These are phyloP conservation scores for Gossypium lobatum DNA, from an alignment of 441 rosid species.

Conservation along the genomic window DNA sequence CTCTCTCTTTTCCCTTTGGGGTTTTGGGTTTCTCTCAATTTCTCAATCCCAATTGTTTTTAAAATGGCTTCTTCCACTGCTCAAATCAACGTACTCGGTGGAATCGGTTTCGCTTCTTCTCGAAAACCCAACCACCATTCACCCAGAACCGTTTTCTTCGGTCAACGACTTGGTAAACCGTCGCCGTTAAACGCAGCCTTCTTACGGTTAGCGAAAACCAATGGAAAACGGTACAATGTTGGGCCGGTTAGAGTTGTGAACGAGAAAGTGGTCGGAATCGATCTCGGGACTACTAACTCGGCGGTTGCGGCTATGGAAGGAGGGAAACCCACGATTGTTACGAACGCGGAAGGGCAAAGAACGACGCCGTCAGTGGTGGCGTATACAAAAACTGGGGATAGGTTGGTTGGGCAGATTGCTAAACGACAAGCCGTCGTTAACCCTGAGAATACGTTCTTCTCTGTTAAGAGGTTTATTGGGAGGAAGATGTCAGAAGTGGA, in stretches of 20 bases:
- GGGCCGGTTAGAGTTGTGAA: constrained; percentile 56
- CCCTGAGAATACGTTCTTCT: constrained; percentile 87
- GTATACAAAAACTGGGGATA: constrained; percentile 74
- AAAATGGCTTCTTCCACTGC: constrained; percentile 59
- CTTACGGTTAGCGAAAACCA: constrained; percentile 21
- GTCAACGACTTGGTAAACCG: constrained; percentile 31
- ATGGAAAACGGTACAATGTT: constrained; percentile 21
- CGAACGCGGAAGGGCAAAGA: constrained; percentile 90
- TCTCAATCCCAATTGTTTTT: neutral
- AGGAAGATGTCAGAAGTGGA: constrained; percentile 91
- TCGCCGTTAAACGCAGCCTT: constrained; percentile 32
- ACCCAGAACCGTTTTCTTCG: constrained; percentile 51
- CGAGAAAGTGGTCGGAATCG: constrained; percentile 75
- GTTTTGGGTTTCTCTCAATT: neutral
- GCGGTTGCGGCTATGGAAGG: constrained; percentile 98
- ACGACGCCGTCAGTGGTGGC: constrained; percentile 94
- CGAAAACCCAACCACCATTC: constrained; percentile 22
- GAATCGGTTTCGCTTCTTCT: constrained; percentile 32
- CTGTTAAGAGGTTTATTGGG: constrained; percentile 97
- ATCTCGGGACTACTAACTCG: constrained; percentile 71
- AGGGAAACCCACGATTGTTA: constrained; percentile 87
- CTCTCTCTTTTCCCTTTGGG: neutral
- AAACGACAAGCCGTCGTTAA: constrained; percentile 91
- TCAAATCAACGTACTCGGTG: constrained; percentile 50
- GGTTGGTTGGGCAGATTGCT: constrained; percentile 93